Evolutionary conservation across 2,329 filamentous ascomycete genomes (phyloP), one percentile per base, ranked within the genome.

Genomic region (Alternaria conjuncta): DNA sequence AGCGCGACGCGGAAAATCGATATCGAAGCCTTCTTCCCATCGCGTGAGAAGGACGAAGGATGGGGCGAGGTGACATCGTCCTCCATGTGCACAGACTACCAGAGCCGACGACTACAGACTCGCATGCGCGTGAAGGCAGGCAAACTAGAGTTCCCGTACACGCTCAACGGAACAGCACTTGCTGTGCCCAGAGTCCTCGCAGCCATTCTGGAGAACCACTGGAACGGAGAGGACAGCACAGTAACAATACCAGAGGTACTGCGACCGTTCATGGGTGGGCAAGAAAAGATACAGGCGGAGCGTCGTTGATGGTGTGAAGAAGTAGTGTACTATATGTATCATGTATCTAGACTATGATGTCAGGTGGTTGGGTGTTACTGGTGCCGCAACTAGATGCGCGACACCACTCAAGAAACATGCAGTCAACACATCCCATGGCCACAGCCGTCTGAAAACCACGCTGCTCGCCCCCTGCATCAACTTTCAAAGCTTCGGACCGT

Each of bases 41-140:
- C 92, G 44, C 87, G 95, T 5, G 84, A 85, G 25, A 86, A 84
- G 59, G 86, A 90, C 69, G 84, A 87, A 11, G 94, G 93, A 28
- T 99, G 94, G 92, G 96, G 96, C 50, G 96, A 99, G 81, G 90
- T 99, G 56, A 97, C 94, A 0, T 95, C 91, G 46, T 90, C 93
- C 0, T 96, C 92, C 67, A 90, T 95, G 71, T 99, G 96, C 81
- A 96, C 93, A 2, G 96, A 99, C 80, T 99, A 98, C 81, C 96
- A 99, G 83, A 91, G 88, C 25, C 86, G 96, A 26, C 87, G 96
- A 15, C 84, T 99, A 36, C 90, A 88, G 26, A 97, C 96, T 13
- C 87, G 91, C 44, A 84, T 92, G 49, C 89, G 90, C 66, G 66
- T 85, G 12, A 81, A 81, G 44, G 69, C 60, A 10, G 77, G 77